Evolutionary conservation across 176 grass and related monocot genomes (phyloP), one percentile per base, ranked within the genome.

Genomic region (Carex littledalei): DNA sequence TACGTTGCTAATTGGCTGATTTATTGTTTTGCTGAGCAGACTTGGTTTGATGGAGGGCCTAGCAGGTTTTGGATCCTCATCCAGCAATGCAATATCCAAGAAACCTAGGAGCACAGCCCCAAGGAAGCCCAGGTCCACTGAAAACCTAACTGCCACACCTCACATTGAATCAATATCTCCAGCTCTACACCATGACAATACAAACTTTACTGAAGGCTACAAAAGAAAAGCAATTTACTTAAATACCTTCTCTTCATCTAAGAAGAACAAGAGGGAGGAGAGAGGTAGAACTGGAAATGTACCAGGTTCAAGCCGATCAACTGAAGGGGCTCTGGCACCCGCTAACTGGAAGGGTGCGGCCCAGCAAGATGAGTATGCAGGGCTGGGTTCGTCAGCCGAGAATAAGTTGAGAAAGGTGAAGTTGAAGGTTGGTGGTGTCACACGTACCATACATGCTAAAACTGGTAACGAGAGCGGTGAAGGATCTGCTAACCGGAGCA

Each of bases 401-500:
- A 88, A 90, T 72, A 91, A 63, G 61, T 20, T 86, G 64, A 93
- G 88, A 67, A 95, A 88, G 83, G 89, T 98, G 37, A 98, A 93
- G 83, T 86, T 98, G 45, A 98, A 94, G 81, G 85, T 98, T 84
- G 89, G 88, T 45, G 94, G 92, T 67, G 81, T 97, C 55, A 94
- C 84, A 21, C 88, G 87, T 17, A 89, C 87, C 12, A 61, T 88
- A 55, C 90, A 87, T 88, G 78, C 90, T 1, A 94, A 92, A 72
- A 66, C 70, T 13, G 41, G 24, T 75, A 61, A 63, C 41, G 91
- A 91, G 47, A 68, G 35, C 0, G 88, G 54, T 59, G 81, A 84
- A 7, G 84, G 73, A 63, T 80, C 84, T 71, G 82, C 24, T 54
- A 78, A 90, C 21, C 78, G 70, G 29, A 78, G 88, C 56, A 94